Base-by-base conservation (phyloP, 2,329 filamentous ascomycete species). In the Blastomyces gilchristii region DNA sequence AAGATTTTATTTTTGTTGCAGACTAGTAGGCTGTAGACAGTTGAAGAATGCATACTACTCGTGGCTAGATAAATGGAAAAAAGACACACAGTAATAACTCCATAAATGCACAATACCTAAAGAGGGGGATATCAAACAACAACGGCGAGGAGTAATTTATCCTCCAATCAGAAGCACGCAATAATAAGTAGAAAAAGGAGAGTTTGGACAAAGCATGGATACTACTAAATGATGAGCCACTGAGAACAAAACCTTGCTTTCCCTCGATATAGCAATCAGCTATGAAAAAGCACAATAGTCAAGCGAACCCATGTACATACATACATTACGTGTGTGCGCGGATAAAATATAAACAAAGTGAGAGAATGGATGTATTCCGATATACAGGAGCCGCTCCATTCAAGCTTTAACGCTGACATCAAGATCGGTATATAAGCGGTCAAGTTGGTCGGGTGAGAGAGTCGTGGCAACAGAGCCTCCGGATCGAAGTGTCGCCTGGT, bases 401-500 rank as follows among this genome's bases (percentile, higher is more conserved):
- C 62, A 58, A 37, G 65, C 52, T 37, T 34, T 52, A 28, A 62
- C 60, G 11, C 59, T 58, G 18, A 61, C 60, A 43, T 66, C 64
- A 9, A 67, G 52, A 1, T 66, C 65, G 16, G 66, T 63, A 50
- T 67, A 65, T 2, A 68, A 62, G n/a, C 60, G 60, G 58, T 67
- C 63, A 11, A 67, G 41, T 16, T 62, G 62, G 37, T 65, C 62
- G 7, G 58, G 41, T 22, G 62, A 45, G n/a, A 63, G 52, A 12
- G 56, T 63, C 16, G 58, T 39, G 1, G 61, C 43, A 47, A 61
- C 63, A 22, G 62, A 63, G 1, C 43, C 49, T n/a, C 53, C 61
- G 34, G 53, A 57, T 2, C 56, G 57, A 14, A 41, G 37, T 8
- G 53, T 52, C 8, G 39, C 47, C 31, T 56, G 34, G 18, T 28